These are phyloP conservation scores for Phytophthora brassicae DNA, from an alignment of 352 stramenopile genomes.

Conservation along the genomic window DNA sequence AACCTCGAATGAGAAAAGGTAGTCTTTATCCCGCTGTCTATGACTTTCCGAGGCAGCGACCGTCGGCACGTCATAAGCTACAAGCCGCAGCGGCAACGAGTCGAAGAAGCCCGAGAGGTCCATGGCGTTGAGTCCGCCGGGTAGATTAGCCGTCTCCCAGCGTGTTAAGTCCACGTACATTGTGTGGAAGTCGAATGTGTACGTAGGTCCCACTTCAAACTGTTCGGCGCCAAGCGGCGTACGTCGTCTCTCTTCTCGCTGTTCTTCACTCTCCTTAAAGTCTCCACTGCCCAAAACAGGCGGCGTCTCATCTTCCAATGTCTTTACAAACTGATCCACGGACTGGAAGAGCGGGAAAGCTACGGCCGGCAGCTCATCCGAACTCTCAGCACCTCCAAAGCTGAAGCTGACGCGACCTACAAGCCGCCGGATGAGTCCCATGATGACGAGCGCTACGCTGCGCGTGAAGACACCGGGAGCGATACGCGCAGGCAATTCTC, in stretches of 20 bases:
- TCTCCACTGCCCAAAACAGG: slow-evolving; percentile 52
- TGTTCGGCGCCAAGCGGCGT: slow-evolving; percentile 53
- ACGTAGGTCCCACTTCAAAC: slow-evolving; percentile 66
- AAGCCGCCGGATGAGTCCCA: slow-evolving; percentile 73
- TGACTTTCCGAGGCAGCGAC: slow-evolving; percentile 35
- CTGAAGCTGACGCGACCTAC: slow-evolving; percentile 68
- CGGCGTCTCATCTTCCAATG: slow-evolving; percentile 47
- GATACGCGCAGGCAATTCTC: slow-evolving; percentile 67
- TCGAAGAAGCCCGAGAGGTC: slow-evolving; percentile 80
- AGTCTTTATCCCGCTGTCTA: slow-evolving; percentile 61
- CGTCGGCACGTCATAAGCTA: slow-evolving; percentile 64
- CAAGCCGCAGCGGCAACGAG: slow-evolving; percentile 63
- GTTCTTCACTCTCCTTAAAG: slow-evolving; percentile 67
- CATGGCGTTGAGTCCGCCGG: slow-evolving; percentile 69
- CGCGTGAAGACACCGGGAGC: slow-evolving; percentile 73
- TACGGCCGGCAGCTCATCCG: slow-evolving; percentile 54
- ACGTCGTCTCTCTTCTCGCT: slow-evolving; percentile 37
- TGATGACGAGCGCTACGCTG: slow-evolving; percentile 76
- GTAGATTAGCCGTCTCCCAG: slow-evolving; percentile 83
- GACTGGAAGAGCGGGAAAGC: slow-evolving; percentile 81
- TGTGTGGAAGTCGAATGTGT: slow-evolving; percentile 90
- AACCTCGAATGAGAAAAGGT: slow-evolving; percentile 85
- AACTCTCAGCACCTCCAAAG: slow-evolving; percentile 53
- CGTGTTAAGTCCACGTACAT: slow-evolving; percentile 85
- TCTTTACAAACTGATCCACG: slow-evolving; percentile 81